Evolutionary conservation across 1,284 basidiomycete genomes (phyloP), one percentile per base, ranked within the genome.

Genomic region (Phellopilus nigrolimitatus): DNA sequence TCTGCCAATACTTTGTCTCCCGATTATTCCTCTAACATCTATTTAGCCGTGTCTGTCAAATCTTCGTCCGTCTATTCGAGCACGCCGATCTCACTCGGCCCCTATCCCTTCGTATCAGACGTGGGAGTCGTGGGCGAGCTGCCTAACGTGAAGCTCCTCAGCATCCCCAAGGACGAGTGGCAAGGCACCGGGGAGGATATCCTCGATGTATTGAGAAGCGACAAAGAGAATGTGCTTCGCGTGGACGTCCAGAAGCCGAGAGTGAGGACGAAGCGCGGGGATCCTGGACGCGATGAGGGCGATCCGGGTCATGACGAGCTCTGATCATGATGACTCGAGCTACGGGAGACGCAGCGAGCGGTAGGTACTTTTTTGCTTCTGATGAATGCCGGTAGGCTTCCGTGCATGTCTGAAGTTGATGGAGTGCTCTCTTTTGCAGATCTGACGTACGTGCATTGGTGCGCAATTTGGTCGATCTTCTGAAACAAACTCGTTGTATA

Each of bases 171-270:
- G 38, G 15, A 36, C 13, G 56, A 61, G 10, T 66, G 65, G 66
- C 55, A 56, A 1, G 24, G 40, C 15, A 40, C 54, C 9, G 53
- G 54, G n/a, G 54, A 50, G 24, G 57, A 58, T 17, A 60, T 67
- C 30, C 37, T 61, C 33, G 51, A 42, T 9, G 53, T 55, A n/a
- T 47, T 69, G 25, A 49, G 36, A 10, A 55, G 46, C 36, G 44
- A 47, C n/a, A 53, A 37, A 17, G 56, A 53, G 10, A 66, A 65
- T 19, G 55, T 69, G 13, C 30, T 58, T 38, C 59, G 59, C 37
- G 62, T 69, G 22, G 66, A 69, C 30, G 58, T 64, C 5, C 66
- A 66, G 53, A 59, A 58, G 43, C 61, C 60, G 12, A 60, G 56
- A 52, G 47, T 52, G 36, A 55, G 66, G 49, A 48, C 38, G 43